Evolutionary conservation across 306 rosid species (phyloP).

Genomic region (Cajanus cajan): DNA sequence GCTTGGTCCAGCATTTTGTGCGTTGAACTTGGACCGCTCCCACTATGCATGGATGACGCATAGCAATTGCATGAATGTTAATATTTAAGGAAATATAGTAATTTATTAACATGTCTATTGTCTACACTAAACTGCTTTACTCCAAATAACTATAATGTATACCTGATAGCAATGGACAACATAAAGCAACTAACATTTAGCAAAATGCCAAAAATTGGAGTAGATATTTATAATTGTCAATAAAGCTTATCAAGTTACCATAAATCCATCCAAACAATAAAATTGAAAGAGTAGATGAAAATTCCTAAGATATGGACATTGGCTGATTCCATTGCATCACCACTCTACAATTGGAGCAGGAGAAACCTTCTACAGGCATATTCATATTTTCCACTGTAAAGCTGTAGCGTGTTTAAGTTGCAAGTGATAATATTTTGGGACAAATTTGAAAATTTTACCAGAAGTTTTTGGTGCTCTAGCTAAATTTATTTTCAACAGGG

Average conservation of each 20-base stretch:
- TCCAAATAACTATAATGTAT: neutral
- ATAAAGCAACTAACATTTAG: slow-evolving; percentile 14
- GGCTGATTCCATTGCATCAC: neutral
- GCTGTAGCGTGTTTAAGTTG: slow-evolving; percentile 47
- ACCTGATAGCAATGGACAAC: neutral
- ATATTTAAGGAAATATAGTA: no score
- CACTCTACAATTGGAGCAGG: slow-evolving; percentile 28
- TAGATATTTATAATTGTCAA: neutral
- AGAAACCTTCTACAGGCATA: slow-evolving; percentile 36
- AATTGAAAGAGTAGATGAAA: slow-evolving; percentile 9
- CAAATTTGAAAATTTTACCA: no score
- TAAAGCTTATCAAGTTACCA: neutral
- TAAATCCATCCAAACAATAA: neutral
- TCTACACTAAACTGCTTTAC: neutral
- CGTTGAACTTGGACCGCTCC: no score
- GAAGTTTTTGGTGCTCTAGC: no score
- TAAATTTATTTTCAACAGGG: no score
- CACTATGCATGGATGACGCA: no score
- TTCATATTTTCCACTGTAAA: slow-evolving; percentile 59
- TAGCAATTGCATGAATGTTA: no score
- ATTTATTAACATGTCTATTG: no score
- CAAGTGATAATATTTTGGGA: slow-evolving; percentile 41
- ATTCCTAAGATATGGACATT: neutral
- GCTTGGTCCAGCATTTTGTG: no score
- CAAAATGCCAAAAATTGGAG: slow-evolving; percentile 10